phyloP scores from a whole-genome alignment of 106 monocot genomes.

The Apostasia shenzhenica region DNA sequence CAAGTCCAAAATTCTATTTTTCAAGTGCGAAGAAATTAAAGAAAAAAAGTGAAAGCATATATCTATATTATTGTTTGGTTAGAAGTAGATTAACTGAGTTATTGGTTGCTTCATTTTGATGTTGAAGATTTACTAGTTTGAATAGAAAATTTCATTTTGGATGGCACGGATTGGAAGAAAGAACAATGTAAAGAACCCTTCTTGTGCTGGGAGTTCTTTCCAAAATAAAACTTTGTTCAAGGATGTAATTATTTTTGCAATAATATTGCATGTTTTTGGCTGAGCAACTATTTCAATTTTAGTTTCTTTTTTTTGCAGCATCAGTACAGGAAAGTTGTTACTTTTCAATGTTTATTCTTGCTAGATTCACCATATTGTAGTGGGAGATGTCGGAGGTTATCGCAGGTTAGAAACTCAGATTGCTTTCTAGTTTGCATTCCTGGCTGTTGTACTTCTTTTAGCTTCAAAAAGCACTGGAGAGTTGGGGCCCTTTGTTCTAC shows the following conservation, averaged over 20 bases:
- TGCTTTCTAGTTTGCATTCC: conserved; percentile 3
- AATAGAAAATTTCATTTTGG: not conserved
- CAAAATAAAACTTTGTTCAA: no score
- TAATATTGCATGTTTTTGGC: not conserved
- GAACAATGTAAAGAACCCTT: no score
- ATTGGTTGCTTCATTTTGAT: not conserved
- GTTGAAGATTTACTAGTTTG: not conserved
- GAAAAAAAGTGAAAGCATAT: not conserved
- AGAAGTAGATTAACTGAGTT: no score
- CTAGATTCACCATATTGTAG: conserved; percentile 12
- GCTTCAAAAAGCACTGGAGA: conserved; percentile 9
- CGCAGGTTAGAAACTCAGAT: conserved; percentile 16
- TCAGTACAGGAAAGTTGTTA: conserved; percentile 24
- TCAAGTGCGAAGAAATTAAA: not conserved
- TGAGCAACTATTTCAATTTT: not conserved
- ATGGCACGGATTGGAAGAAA: not conserved
- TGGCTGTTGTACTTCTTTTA: not conserved
- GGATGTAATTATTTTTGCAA: no score
- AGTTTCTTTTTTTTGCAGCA: conserved; percentile 26
- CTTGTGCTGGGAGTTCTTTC: no score
- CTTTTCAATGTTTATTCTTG: conserved; percentile 13
- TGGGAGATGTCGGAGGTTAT: conserved; percentile 9
- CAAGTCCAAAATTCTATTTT: not conserved
- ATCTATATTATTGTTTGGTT: no score
- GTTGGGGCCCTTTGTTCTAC: conserved; percentile 5